Conservation (phyloP, 2,329 filamentous ascomycete species). For the Beauveria caledonica region DNA sequence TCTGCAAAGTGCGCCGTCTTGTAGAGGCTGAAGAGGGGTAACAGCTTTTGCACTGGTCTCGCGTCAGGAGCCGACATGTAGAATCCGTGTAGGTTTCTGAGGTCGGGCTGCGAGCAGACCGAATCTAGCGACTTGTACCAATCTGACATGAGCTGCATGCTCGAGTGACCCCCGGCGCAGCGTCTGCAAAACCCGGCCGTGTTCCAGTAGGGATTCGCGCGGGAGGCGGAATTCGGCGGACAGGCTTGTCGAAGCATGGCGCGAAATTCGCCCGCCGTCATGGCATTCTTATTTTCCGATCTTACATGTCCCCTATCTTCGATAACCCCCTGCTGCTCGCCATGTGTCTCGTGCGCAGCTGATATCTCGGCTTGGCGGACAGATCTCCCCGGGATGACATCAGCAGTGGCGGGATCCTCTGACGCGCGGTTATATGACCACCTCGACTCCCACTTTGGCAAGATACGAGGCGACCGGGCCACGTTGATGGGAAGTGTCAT, state of each 20-base stretch:
- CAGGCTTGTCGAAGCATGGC: conserved; percentile 46
- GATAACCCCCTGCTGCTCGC: neutral
- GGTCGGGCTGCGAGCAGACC: conserved; percentile 69
- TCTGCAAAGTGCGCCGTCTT: conserved; percentile 68
- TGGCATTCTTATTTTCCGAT: conserved; percentile 4
- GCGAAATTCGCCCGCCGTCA: conserved; percentile 27
- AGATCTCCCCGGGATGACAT: conserved; percentile 10
- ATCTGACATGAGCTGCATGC: conserved; percentile 56
- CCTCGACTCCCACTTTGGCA: conserved; percentile 53
- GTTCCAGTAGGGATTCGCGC: conserved; percentile 54
- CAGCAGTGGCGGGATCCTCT: conserved; percentile 7
- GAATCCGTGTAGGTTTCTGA: conserved; percentile 65
- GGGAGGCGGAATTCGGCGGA: conserved; percentile 50
- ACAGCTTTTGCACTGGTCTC: conserved; percentile 53
- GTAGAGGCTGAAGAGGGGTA: conserved; percentile 69
- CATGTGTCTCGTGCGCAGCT: neutral
- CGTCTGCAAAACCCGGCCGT: conserved; percentile 53
- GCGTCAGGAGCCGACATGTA: conserved; percentile 56
- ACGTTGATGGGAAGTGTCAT: conserved; percentile 83
- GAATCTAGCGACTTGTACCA: conserved; percentile 55
- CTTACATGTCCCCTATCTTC: neutral
- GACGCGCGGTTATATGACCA: conserved; percentile 7
- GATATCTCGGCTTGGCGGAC: conserved; percentile 3
- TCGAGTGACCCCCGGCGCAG: conserved; percentile 57
- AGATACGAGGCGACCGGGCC: conserved; percentile 33